phyloP scores from a whole-genome alignment of 1,139 yeast species.

The Blastobotrys apis region DNA sequence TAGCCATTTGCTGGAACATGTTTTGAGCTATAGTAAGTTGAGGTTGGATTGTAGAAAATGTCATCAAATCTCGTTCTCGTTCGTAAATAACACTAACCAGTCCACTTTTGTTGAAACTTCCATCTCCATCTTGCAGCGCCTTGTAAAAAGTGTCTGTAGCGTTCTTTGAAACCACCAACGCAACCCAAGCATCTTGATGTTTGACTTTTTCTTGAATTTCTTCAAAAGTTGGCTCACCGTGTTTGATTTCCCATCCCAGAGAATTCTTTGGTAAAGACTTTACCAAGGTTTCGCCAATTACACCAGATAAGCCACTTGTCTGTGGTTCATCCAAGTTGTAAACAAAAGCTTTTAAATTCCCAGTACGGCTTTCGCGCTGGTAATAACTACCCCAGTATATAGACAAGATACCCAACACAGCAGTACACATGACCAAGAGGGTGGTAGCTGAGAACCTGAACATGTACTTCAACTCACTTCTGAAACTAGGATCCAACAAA shows the following conservation, averaged over 20 bases:
- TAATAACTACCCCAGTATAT: conserved; percentile 61
- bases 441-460: conserved; percentile 1
- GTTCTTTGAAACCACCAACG: conserved; percentile 22
- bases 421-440: conserved; percentile 5
- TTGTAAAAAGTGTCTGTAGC: conserved; percentile 22
- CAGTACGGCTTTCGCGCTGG: conserved; percentile 38
- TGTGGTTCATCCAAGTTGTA: conserved; percentile 43
- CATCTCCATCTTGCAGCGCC: conserved; percentile 19
- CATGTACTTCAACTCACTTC: conserved; percentile 3
- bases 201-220: conserved; percentile 18
- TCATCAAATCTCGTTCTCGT: conserved; percentile 51
- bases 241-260: conserved; percentile 33
- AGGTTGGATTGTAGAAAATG: conserved; percentile 40
- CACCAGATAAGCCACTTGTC: conserved; percentile 22
- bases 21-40: conserved; percentile 36
- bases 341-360: conserved; percentile 45
- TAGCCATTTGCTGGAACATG: conserved; percentile 14
- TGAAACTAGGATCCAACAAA: background rate
- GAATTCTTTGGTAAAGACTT: conserved; percentile 23
- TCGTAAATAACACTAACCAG: conserved; percentile 44
- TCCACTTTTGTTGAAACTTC: conserved; percentile 17
- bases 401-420: conserved; percentile 38
- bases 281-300: conserved; percentile 39
- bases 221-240: conserved; percentile 21
- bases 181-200: conserved; percentile 28